Evolutionary conservation across 192 early-diverging fungal genomes (phyloP).

Genomic region (Coemansia sp.): DNA sequence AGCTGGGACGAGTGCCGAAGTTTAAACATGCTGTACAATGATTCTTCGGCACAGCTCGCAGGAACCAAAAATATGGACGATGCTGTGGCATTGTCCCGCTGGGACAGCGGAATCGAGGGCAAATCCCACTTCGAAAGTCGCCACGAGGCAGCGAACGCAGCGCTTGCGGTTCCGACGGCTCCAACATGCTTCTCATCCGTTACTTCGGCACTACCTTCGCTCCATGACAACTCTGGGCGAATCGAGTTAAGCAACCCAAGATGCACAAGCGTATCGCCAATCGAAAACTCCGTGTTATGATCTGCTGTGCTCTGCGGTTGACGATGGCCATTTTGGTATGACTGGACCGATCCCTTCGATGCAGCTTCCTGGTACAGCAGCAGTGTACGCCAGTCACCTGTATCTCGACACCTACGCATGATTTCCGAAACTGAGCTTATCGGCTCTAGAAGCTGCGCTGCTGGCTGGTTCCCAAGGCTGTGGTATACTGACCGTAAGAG

Average conservation of each 20-base stretch:
- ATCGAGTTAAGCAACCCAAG: conserved; percentile 41
- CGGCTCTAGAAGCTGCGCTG: conserved; percentile 33
- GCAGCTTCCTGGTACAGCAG: conserved; percentile 47
- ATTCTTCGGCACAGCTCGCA: conserved; percentile 21
- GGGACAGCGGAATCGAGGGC: conserved; percentile 24
- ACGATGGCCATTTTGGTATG: not conserved
- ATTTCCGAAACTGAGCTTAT: conserved; percentile 28
- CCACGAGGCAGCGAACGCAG: conserved; percentile 46
- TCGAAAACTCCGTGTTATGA: conserved; percentile 17
- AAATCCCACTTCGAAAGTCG: conserved; percentile 48
- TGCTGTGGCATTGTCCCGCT: not conserved
- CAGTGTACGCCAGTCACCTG: conserved; percentile 45
- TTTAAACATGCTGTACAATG: conserved; percentile 40
- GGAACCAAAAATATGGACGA: conserved; percentile 7
- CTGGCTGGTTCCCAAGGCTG: conserved; percentile 41
- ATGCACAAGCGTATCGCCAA: conserved; percentile 44
- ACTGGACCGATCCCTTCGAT: not conserved
- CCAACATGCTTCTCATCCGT: not conserved
- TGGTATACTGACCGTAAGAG: conserved; percentile 34
- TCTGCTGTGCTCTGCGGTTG: not conserved
- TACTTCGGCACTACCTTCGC: not conserved
- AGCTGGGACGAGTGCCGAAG: conserved; percentile 27
- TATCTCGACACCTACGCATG: conserved; percentile 37
- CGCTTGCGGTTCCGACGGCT: not conserved
- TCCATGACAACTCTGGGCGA: conserved; percentile 8